These are phyloP conservation scores for Byssothecium circinans DNA, from an alignment of 2,329 filamentous ascomycete species.

Conservation along the genomic window DNA sequence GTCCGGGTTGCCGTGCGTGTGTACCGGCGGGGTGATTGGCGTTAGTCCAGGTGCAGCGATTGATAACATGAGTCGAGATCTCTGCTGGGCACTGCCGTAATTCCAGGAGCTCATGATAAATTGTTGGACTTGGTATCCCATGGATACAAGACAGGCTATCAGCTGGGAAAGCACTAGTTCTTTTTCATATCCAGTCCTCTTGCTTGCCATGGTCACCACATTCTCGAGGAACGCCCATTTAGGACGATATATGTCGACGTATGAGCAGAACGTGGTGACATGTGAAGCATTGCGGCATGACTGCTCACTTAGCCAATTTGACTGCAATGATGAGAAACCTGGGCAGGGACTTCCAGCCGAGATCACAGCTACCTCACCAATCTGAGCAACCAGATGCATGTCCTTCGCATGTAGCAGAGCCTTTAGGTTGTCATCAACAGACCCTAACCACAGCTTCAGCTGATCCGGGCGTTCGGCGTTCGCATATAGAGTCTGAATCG, in stretches of 20 bases:
- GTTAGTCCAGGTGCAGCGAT: slow-evolving; percentile 68
- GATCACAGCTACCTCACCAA: slow-evolving; percentile 69
- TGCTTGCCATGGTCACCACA: slow-evolving; percentile 65
- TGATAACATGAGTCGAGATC: slow-evolving; percentile 69
- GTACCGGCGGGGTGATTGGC: slow-evolving; percentile 58
- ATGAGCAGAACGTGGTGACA: slow-evolving; percentile 74
- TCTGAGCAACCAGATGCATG: slow-evolving; percentile 52
- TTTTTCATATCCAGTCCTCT: slow-evolving; percentile 46
- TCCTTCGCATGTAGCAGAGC: slow-evolving; percentile 55
- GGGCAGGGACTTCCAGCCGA: slow-evolving; percentile 76
- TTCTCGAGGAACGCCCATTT: slow-evolving; percentile 79
- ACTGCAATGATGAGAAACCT: slow-evolving; percentile 70
- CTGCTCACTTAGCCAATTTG: slow-evolving; percentile 54
- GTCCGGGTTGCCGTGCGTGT: slow-evolving; percentile 65
- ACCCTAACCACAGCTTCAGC: slow-evolving; percentile 66
- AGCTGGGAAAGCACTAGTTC: slow-evolving; percentile 74
- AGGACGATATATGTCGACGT: slow-evolving; percentile 73
- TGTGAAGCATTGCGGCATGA: slow-evolving; percentile 74
- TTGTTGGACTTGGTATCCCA: slow-evolving; percentile 75
- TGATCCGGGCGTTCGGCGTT: slow-evolving; percentile 54
- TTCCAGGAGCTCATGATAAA: slow-evolving; percentile 70
- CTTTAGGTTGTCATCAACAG: slow-evolving; percentile 68
- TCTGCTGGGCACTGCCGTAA: slow-evolving; percentile 65
- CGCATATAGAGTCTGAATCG: slow-evolving; percentile 73
- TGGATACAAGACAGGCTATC: slow-evolving; percentile 69